Evolutionary conservation across 192 early-diverging fungal species (phyloP), one percentile per base, ranked within the genome.

Genomic region (Coemansia sp.): DNA sequence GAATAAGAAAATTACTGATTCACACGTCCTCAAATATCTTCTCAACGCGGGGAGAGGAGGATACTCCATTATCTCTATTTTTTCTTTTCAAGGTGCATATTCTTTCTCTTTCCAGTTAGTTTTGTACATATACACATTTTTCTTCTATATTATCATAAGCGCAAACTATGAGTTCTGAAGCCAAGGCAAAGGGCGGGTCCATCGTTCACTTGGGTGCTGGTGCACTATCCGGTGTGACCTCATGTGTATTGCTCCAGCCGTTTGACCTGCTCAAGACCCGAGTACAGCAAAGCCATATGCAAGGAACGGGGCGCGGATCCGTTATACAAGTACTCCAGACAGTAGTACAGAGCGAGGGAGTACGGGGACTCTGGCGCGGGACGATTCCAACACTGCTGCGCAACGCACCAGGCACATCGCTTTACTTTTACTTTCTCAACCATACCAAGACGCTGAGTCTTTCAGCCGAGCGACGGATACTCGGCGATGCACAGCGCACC

Each of bases 261-360:
- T 88, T 98, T 26, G 96, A 98, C 74, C 80, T 98, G 42, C 71
- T 94, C 64, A 94, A 94, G 67, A 94, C 92, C 0, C 87, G 92
- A 0, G 67, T 94, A 19, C 92, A 94, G 63, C 91, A 92, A 66
- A 73, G 60, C 23, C 74, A 73, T 32, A 67, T 62, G 38, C 68
- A 55, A 11, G 19, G 28, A 57, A 6, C 53, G 3, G 53, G 53
- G 28, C 53, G 53, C 28, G 42, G 59, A 26, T 17, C 66, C 10
- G 57, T 46, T 3, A 1, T 33, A 7, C 53, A 60, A 17, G 32
- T 19, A 17, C 53, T 90, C 26, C 79, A 71, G 50, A 75, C 87
- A 8, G 89, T 95, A 23, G 73, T 96, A 17, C 71, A 69, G 11
- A 64, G 52, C 14, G 77, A 78, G 11, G 82, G 82, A 40, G 70